Base-by-base conservation (phyloP, 202 grass and related monocot species). In the Panicum hallii region DNA sequence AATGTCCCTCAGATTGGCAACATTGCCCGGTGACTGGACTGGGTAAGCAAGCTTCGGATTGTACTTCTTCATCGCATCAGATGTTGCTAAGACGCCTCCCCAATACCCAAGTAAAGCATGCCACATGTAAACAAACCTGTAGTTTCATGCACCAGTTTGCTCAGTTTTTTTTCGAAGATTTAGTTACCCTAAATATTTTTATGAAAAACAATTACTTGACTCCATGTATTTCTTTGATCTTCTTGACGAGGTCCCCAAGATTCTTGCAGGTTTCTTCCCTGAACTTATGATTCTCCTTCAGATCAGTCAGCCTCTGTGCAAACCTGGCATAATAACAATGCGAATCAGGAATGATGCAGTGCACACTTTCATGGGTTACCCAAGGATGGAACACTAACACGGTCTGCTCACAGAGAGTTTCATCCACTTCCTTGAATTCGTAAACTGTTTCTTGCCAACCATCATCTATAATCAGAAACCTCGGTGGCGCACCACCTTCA, bases 381-480 rank as follows among this genome's bases (percentile, higher is more conserved):
- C 45, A 75, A 77, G 42, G 70, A 23, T 80, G 55, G 23, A 76
- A 77, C 12, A 67, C 79, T 80, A 67, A 87, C 87, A 72, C 6
- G 2, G 86, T 83, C 62, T 61, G 48, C 60, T 91, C 82, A 54
- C 14, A 45, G 6, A 70, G 45, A 55, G 67, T 5, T 79, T 75
- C 78, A 74, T 88, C 72, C 1, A 38, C 78, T 77, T 85, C 63
- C 43, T 83, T 44, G 52, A 92, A 75, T 70, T 86, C 86, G 3
- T 86, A 67, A 38, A 71, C n/a, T 9, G 74, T 89, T 47, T 86
- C 68, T 52, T 92, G 87, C 90, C 90, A 92, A 30, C 90, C 90
- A 73, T 92, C 80, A 81, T 92, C 90, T 72, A 92, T 87, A 57
- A 89, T 92, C 55, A 89, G 56, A 87, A 89, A 92, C 58, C 53